Evolutionary conservation across 768 basidiomycete genomes (phyloP).

Genomic region (Xerocomellus chrysenteron): DNA sequence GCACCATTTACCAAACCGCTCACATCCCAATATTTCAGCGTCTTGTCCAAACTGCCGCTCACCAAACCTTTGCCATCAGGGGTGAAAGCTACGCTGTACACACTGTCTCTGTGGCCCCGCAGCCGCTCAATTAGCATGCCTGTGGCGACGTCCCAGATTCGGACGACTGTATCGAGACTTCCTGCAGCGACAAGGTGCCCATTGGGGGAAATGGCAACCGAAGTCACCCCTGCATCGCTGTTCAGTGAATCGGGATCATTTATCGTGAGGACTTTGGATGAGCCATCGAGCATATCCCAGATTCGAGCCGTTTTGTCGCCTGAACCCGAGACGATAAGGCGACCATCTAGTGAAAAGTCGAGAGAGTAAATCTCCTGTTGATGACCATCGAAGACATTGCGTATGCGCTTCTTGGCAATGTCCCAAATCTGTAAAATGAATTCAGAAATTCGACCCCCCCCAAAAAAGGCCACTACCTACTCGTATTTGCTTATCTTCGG

Average conservation of each 20-base stretch:
- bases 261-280: conserved; percentile 37
- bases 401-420: conserved; percentile 75
- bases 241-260: conserved; percentile 51
- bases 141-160: conserved; percentile 75
- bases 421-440: conserved; percentile 78
- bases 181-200: conserved; percentile 67
- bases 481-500: conserved; percentile 90
- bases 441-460: conserved; percentile 2
- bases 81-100: conserved; percentile 89
- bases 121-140: conserved; percentile 71
- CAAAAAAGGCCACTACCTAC: conserved; percentile 42
- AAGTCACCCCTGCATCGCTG: conserved; percentile 69
- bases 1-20: conserved; percentile 31
- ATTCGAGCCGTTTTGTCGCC: conserved; percentile 73
- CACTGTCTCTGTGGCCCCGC: conserved; percentile 78
- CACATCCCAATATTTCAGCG: conserved; percentile 85
- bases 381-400: conserved; percentile 83
- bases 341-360: conserved; percentile 85
- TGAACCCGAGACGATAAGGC: conserved; percentile 85
- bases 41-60: conserved; percentile 89
- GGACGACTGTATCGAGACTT: conserved; percentile 70
- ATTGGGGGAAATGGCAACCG: conserved; percentile 76
- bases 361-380: conserved; percentile 93
- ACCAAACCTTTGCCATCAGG: conserved; percentile 88
- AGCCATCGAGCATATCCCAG: conserved; percentile 54